phyloP scores from a whole-genome alignment of 306 rosid species.

The barrel medic (Medicago truncatula) region DNA sequence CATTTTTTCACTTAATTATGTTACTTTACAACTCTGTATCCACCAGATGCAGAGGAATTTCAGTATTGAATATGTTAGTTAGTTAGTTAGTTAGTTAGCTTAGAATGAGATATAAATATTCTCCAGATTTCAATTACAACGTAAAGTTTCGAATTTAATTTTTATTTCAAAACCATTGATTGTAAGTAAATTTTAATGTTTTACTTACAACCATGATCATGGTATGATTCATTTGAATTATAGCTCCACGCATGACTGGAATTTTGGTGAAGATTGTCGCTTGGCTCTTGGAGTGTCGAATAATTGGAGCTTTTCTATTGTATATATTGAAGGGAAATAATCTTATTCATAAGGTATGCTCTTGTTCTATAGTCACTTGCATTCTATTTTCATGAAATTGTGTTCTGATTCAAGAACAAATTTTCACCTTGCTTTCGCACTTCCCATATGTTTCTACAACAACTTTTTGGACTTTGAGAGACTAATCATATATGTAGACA shows the following conservation, averaged over 20 bases:
- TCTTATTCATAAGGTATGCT: slow-evolving; percentile 71
- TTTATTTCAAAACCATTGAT: background rate
- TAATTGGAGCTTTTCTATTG: slow-evolving; percentile 61
- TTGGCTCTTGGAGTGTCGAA: slow-evolving; percentile 67
- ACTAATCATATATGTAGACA: too few relatives aligned
- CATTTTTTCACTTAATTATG: background rate
- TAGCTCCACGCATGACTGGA: slow-evolving; percentile 95
- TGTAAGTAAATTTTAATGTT: background rate
- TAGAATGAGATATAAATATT: too few relatives aligned
- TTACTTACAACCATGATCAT: background rate
- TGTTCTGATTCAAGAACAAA: background rate
- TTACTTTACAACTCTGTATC: background rate
- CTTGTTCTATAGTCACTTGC: slow-evolving; percentile 4
- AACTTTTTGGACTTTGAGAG: too few relatives aligned
- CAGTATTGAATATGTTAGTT: too few relatives aligned
- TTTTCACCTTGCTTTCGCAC: background rate
- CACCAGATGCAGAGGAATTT: background rate
- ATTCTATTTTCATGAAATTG: background rate
- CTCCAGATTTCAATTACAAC: too few relatives aligned
- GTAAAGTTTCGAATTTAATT: too few relatives aligned
- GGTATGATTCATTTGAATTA: slow-evolving; percentile 20
- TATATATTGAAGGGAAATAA: slow-evolving; percentile 70
- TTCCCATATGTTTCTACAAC: background rate
- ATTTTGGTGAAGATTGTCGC: slow-evolving; percentile 70
- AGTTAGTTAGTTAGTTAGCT: too few relatives aligned